phyloP scores from a whole-genome alignment of 2,329 filamentous ascomycete species.

The Diaporthe sp. region DNA sequence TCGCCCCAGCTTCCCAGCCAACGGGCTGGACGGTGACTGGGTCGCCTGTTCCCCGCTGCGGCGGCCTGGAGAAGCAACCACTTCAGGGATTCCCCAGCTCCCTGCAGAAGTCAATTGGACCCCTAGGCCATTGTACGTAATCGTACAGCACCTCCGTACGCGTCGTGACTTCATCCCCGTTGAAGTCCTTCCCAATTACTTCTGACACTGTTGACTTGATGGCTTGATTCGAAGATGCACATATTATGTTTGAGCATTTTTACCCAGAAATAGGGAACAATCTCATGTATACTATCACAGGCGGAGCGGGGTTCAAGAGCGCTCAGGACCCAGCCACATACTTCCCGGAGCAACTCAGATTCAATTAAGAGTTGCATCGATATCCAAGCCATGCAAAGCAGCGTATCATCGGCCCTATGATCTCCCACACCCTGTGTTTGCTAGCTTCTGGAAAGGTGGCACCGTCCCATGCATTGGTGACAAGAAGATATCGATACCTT shows the following conservation, averaged over 20 bases:
- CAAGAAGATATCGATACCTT: not conserved
- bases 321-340: not conserved
- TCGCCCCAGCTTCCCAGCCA: not conserved
- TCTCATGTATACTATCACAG: too few relatives aligned
- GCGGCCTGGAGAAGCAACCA: constrained; percentile 3
- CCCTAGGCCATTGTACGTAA: constrained; percentile 26
- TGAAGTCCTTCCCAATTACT: not conserved
- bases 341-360: not conserved
- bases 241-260: not conserved
- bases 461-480: not conserved
- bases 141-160: not conserved
- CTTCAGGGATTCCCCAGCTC: constrained; percentile 27
- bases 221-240: not conserved
- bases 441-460: too few relatives aligned
- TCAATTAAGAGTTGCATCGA: not conserved
- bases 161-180: not conserved
- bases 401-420: not conserved
- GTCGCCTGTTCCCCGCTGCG: constrained; percentile 6
- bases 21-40: constrained; percentile 10
- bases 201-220: not conserved
- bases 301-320: not conserved
- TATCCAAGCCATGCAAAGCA: not conserved
- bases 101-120: constrained; percentile 15
- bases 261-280: too few relatives aligned
- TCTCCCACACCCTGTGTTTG: not conserved